Percentiles rank a stretch among this genome's conserved stretches.
These are phyloP conservation scores for Sphaerobolus stellatus DNA, from an alignment of 1,284 basidiomycete species.

Conservation along the genomic window DNA sequence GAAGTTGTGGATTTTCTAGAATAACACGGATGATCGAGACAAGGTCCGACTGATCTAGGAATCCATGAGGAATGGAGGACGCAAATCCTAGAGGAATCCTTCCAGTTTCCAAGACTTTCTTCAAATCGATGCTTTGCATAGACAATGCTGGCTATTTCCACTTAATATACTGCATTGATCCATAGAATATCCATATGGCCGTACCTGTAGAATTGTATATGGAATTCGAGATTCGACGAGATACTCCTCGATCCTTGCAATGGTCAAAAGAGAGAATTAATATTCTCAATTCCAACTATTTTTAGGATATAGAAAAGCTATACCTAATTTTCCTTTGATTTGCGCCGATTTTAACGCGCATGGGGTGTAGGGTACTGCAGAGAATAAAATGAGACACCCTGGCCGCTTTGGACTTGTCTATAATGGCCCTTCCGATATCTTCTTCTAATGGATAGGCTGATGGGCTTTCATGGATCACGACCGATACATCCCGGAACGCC, in stretches of 20 bases:
- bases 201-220: neutral
- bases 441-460: too few relatives aligned
- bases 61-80: constrained; percentile 28
- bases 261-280: neutral
- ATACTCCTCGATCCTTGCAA: neutral
- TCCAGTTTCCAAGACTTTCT: constrained; percentile 14
- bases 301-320: neutral
- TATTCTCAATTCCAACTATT: neutral
- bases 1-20: constrained; percentile 27
- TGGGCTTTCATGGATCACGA: too few relatives aligned
- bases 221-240: neutral
- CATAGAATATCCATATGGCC: neutral
- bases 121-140: constrained; percentile 32
- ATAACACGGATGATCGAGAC: constrained; percentile 26
- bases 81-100: constrained; percentile 23
- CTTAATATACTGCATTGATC: neutral
- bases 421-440: neutral
- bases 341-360: neutral
- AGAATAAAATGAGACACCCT: neutral
- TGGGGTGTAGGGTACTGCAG: neutral
- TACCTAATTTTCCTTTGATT: neutral
- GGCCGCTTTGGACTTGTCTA: neutral
- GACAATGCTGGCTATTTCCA: constrained; percentile 28
- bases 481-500: too few relatives aligned
- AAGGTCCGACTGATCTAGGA: constrained; percentile 32